These are phyloP conservation scores for Pholiota conissans DNA, from an alignment of 768 basidiomycete genomes.

Conservation along the genomic window DNA sequence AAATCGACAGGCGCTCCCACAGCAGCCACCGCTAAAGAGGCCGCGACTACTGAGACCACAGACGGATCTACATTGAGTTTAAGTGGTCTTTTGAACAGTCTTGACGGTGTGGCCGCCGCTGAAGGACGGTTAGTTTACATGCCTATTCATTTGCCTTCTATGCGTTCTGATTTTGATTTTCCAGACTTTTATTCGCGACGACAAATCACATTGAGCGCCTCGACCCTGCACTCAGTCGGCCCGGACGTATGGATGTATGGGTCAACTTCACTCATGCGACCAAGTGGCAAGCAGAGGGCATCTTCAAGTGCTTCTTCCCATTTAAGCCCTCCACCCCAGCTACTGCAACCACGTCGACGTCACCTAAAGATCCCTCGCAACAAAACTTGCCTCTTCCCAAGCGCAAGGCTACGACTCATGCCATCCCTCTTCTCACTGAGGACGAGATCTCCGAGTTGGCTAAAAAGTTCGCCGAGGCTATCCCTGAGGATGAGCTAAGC, in stretches of 20 bases:
- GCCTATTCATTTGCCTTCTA: not conserved
- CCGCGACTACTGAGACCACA: conserved; percentile 42
- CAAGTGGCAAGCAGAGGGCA: conserved; percentile 91
- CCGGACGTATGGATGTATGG: conserved; percentile 93
- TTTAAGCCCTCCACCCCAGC: conserved; percentile 42
- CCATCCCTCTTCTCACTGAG: conserved; percentile 71
- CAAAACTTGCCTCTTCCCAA: conserved; percentile 68
- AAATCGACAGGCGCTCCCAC: conserved; percentile 76
- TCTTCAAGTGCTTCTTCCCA: conserved; percentile 95
- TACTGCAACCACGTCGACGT: conserved; percentile 20
- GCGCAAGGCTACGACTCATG: conserved; percentile 56
- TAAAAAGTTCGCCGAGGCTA: conserved; percentile 78
- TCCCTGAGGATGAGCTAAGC: conserved; percentile 86
- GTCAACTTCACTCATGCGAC: conserved; percentile 89
- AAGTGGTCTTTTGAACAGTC: conserved; percentile 82
- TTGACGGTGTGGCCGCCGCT: conserved; percentile 84
- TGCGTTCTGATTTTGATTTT: conserved; percentile 15
- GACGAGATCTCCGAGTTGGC: conserved; percentile 76
- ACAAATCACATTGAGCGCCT: conserved; percentile 94
- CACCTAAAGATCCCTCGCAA: conserved; percentile 52
- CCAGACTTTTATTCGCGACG: conserved; percentile 82
- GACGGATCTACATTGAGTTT: conserved; percentile 85
- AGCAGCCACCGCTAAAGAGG: conserved; percentile 37
- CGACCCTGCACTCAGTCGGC: conserved; percentile 84
- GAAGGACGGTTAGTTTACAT: conserved; percentile 70